Conservation (phyloP, 345 rosid species). For the Pistacia vera region DNA sequence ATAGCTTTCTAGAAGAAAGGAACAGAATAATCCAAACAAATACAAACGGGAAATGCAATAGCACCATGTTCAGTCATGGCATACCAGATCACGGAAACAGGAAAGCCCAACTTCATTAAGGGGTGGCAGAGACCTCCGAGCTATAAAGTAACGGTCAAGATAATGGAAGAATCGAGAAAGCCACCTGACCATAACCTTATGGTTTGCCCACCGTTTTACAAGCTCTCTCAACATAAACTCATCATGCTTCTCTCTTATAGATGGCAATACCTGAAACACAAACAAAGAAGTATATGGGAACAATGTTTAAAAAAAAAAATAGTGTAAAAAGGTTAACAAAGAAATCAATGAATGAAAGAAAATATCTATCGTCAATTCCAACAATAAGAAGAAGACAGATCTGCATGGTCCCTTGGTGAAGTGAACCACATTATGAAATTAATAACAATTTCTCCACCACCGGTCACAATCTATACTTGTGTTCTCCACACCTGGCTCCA, state of each 20-base stretch:
- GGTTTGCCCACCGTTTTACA: conserved; percentile 59
- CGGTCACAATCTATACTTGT: conserved; percentile 20
- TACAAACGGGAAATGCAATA: not conserved
- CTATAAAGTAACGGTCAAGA: conserved; percentile 58
- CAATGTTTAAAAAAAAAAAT: not conserved
- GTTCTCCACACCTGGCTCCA: conserved; percentile 36
- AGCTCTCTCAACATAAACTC: conserved; percentile 66
- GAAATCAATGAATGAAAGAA: not conserved
- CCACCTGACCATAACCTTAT: conserved; percentile 64
- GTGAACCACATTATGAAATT: conserved; percentile 22
- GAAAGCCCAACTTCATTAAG: conserved; percentile 56
- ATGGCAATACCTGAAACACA: conserved; percentile 47
- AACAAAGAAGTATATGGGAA: conserved; percentile 1
- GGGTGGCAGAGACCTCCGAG: conserved; percentile 48
- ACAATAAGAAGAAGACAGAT: conserved; percentile 4
- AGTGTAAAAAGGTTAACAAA: not conserved
- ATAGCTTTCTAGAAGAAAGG: not conserved
- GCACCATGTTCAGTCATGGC: conserved; percentile 4
- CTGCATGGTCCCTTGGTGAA: conserved; percentile 8
- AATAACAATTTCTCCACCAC: conserved; percentile 25
- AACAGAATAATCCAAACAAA: not conserved
- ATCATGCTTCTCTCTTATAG: conserved; percentile 58
- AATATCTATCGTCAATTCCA: not conserved
- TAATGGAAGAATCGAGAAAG: conserved; percentile 57
- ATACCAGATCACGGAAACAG: conserved; percentile 63